Percentiles rank a stretch among this genome's conserved stretches.
These are phyloP conservation scores for Diaporthe aspalathi DNA, from an alignment of 2,329 filamentous ascomycete species.

Conservation along the genomic window DNA sequence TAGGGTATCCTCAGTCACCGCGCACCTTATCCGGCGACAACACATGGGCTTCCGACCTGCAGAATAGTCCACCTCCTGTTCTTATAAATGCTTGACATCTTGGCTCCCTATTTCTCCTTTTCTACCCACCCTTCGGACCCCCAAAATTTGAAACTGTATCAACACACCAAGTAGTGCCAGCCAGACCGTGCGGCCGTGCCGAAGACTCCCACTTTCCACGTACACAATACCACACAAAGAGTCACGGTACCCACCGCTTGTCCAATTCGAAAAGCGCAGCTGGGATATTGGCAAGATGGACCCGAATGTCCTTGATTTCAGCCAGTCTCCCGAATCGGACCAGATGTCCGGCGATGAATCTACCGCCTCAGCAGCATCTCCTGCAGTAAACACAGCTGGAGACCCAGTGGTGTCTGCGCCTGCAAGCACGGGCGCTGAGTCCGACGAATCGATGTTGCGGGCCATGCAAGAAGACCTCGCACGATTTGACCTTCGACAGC, in stretches of 20 bases:
- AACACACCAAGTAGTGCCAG: background rate
- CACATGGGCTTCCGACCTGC: background rate
- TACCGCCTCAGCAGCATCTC: background rate
- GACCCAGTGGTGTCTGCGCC: no score
- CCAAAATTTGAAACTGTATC: no score
- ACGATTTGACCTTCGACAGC: no score
- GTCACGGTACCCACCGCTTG: background rate
- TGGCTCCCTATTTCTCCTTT: no score
- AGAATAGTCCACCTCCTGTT: background rate
- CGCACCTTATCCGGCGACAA: background rate
- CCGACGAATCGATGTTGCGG: no score
- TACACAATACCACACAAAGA: background rate
- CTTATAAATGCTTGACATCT: background rate
- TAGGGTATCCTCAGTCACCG: conserved; percentile 6
- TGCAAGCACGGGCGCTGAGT: no score
- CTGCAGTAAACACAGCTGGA: background rate
- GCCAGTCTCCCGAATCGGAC: background rate
- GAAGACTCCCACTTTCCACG: background rate
- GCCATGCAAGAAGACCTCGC: no score
- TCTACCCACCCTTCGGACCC: background rate
- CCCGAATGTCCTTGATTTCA: background rate
- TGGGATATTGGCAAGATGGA: background rate
- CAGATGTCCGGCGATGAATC: background rate
- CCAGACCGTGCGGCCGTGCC: no score
- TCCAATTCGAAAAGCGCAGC: background rate